Evolutionary conservation across 2,329 filamentous ascomycete genomes (phyloP), one percentile per base, ranked within the genome.

Genomic region (Alternaria brassicicola): DNA sequence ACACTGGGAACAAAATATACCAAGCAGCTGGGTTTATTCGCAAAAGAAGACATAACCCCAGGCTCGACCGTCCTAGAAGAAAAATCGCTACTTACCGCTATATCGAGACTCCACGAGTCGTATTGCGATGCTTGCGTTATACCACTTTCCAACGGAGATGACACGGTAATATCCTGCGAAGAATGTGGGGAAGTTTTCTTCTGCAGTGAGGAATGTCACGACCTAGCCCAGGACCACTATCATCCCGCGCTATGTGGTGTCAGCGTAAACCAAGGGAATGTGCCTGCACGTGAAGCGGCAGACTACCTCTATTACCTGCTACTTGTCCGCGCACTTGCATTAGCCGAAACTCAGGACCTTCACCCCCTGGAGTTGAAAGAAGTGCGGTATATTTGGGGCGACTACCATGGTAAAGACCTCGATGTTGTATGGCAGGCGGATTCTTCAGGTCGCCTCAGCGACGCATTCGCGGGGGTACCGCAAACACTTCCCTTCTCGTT

Each of bases 71-170:
- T 97, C 2, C 84, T 99, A 28, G 82, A 86, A 46, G 95, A 99
- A 73, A 91, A 89, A 60, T 95, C 93, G 8, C 84, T 97, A 7
- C 81, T 99, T 38, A 97, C 93, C 2, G 93, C 92, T 43, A 95
- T 94, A 67, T 95, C 95, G 73, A 88, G 92, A 28, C 85, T 95
- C 12, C 92, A 96, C 73, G 93, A 96, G 62, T 84, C 90, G 4
- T 85, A 94, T 28, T 98, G 94, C 77, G 94, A 98, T 76, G 93
- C 93, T 13, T 98, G 94, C 76, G 92, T 92, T 68, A 83, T 85
- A 7, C 86, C 87, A 23, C 83, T 96, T 6, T 91, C 90, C 1
- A 70, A 67, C n/a, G 49, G 45, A 13, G 54, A 52, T 5, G 49
- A 48, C 4, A 47, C 51, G 15, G 74, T 80, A 5, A 77, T 83